Conservation (phyloP, 805 yeast species). For the Ogataea parapolymorpha region DNA sequence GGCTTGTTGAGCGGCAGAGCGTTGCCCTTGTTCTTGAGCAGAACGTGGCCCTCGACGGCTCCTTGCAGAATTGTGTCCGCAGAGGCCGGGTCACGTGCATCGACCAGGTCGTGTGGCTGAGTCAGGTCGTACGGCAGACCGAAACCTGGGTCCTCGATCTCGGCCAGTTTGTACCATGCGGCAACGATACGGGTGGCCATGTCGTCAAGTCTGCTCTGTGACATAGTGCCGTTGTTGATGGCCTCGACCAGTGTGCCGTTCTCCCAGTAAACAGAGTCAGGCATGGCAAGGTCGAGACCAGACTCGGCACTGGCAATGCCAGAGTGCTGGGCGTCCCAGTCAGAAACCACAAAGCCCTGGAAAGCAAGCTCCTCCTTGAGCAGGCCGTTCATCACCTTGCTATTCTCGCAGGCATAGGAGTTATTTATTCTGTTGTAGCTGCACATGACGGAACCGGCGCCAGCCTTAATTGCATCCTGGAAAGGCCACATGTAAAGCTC, state of each 20-base stretch:
- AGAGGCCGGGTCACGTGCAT: conserved; percentile 47
- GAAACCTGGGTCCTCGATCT: conserved; percentile 36
- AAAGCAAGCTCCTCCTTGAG: conserved; percentile 61
- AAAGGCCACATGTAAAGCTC: conserved; percentile 66
- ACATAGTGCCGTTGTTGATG: conserved; percentile 52
- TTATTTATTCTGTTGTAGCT: conserved; percentile 56
- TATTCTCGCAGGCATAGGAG: conserved; percentile 57
- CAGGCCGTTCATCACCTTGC: conserved; percentile 50
- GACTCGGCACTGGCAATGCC: conserved; percentile 56
- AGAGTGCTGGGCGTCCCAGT: conserved; percentile 63
- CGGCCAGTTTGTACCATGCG: conserved; percentile 47
- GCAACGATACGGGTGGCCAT: conserved; percentile 61
- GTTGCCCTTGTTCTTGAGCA: conserved; percentile 50
- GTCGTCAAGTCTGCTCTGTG: conserved; percentile 52
- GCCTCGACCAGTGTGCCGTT: conserved; percentile 52
- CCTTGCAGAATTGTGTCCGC: conserved; percentile 48
- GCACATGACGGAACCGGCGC: conserved; percentile 62
- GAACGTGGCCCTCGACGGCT: conserved; percentile 55
- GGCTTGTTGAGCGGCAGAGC: conserved; percentile 56
- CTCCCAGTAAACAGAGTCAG: conserved; percentile 48
- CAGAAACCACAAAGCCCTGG: conserved; percentile 65
- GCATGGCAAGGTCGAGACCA: conserved; percentile 68
- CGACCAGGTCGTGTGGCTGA: conserved; percentile 52
- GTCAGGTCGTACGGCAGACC: conserved; percentile 47
- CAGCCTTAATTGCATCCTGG: conserved; percentile 58